phyloP scores from a whole-genome alignment of 371 early-diverging fungal genomes.

The Mortierella sp. region DNA sequence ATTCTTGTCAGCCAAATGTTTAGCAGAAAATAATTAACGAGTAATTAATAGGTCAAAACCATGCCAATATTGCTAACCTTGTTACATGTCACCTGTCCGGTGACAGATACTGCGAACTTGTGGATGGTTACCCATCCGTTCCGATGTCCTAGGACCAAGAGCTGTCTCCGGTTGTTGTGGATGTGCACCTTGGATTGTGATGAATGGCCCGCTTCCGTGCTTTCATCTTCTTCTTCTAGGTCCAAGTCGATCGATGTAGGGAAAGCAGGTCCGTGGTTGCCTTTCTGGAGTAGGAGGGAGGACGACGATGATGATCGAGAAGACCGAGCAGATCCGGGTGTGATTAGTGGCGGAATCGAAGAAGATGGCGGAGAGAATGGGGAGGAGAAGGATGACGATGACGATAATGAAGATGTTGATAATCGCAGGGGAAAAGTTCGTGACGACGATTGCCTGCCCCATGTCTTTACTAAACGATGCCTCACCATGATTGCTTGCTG shows the following conservation, averaged over 20 bases:
- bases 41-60: background rate
- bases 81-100: conserved; percentile 39
- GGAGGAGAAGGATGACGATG: conserved; percentile 1
- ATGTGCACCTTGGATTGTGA: conserved; percentile 17
- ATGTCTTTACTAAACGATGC: conserved; percentile 58
- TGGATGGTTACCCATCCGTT: conserved; percentile 50
- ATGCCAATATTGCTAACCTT: conserved; percentile 19
- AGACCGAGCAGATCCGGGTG: conserved; percentile 47
- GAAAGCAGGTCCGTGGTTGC: conserved; percentile 6
- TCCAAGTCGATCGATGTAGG: conserved; percentile 33
- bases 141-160: conserved; percentile 49
- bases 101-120: conserved; percentile 40
- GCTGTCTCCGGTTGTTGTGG: conserved; percentile 48
- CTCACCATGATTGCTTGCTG: conserved; percentile 59
- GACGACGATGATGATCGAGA: conserved; percentile 39
- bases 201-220: conserved; percentile 14
- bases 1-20: background rate
- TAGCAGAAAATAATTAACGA: background rate
- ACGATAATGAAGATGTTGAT: background rate
- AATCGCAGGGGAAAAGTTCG: background rate
- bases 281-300: conserved; percentile 23
- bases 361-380: conserved; percentile 12
- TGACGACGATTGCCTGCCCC: conserved; percentile 37
- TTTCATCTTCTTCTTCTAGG: conserved; percentile 31
- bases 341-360: conserved; percentile 45